Evolutionary conservation across 495 filamentous ascomycete species (phyloP).

Genomic region (Xylona heveae): DNA sequence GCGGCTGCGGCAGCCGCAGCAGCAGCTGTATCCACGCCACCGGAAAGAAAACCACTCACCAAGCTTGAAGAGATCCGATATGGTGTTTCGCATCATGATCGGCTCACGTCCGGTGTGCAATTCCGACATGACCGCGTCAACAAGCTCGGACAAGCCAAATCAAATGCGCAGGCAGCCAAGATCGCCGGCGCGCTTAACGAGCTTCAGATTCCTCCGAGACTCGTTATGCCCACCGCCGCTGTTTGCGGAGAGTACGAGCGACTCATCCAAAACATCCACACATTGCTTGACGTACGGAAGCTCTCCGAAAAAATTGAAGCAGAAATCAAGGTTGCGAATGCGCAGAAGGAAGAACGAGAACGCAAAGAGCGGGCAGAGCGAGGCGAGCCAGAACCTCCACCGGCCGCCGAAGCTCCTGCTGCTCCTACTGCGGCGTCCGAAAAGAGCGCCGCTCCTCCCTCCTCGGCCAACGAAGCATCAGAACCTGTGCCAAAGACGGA

Average conservation of each 20-base stretch:
- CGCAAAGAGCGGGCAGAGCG: slow-evolving; percentile 13
- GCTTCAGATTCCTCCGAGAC: slow-evolving; percentile 52
- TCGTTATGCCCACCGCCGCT: slow-evolving; percentile 68
- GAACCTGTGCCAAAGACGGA: no score
- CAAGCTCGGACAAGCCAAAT: slow-evolving; percentile 68
- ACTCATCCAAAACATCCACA: slow-evolving; percentile 50
- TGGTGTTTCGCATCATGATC: slow-evolving; percentile 72
- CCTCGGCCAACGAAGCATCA: no score
- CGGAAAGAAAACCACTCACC: slow-evolving; percentile 47
- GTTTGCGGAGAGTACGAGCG: slow-evolving; percentile 67
- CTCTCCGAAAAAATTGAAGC: slow-evolving; percentile 65
- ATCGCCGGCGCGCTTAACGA: slow-evolving; percentile 59
- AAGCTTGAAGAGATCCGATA: slow-evolving; percentile 55
- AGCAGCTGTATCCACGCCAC: slow-evolving; percentile 16
- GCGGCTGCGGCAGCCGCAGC: slow-evolving; percentile 12
- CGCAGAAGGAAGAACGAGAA: slow-evolving; percentile 39
- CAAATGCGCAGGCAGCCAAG: slow-evolving; percentile 56
- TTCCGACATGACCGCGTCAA: slow-evolving; percentile 73
- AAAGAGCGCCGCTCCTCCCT: no score
- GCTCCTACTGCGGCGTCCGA: slow-evolving; percentile 1
- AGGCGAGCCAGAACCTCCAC: slow-evolving; percentile 2
- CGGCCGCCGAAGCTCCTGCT: not conserved
- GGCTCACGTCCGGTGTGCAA: slow-evolving; percentile 45
- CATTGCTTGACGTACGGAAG: slow-evolving; percentile 66
- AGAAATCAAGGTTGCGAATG: slow-evolving; percentile 55